These are phyloP conservation scores for Dimocarpus longan DNA, from an alignment of 345 rosid genomes.

Conservation along the genomic window DNA sequence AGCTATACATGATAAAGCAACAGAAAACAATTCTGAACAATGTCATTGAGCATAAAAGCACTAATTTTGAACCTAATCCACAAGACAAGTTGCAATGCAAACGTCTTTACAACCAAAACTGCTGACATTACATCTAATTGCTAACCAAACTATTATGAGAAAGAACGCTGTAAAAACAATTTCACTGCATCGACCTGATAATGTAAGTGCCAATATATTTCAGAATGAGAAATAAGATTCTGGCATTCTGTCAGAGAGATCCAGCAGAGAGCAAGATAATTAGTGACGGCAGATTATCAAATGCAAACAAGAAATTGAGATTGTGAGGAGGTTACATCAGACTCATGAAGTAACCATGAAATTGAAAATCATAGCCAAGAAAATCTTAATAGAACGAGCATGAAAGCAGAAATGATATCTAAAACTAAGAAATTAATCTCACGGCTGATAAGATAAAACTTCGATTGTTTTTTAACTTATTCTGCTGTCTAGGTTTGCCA, in stretches of 20 bases:
- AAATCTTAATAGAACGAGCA: background rate
- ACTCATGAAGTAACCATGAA: slow-evolving; percentile 1
- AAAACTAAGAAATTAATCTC: background rate
- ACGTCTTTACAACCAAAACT: background rate
- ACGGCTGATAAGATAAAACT: background rate
- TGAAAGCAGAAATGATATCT: background rate
- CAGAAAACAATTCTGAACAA: background rate
- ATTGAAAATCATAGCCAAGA: background rate
- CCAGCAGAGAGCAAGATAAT: background rate
- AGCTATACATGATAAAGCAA: background rate
- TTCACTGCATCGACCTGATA: background rate
- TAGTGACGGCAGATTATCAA: background rate
- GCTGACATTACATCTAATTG: background rate
- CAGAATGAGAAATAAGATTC: slow-evolving; percentile 1
- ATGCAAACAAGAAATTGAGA: background rate
- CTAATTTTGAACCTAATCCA: background rate
- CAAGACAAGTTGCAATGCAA: background rate
- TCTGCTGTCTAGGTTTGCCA: background rate
- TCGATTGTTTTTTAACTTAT: background rate
- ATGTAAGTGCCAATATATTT: background rate
- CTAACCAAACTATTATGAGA: background rate
- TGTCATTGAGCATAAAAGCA: background rate
- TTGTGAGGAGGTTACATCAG: background rate
- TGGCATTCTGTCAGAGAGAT: background rate
- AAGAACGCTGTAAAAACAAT: background rate